A percentile compares a stretch with the other conserved stretches of the same genome.
Conservation (phyloP, 352 stramenopile species). For the Pythium myriotylum region DNA sequence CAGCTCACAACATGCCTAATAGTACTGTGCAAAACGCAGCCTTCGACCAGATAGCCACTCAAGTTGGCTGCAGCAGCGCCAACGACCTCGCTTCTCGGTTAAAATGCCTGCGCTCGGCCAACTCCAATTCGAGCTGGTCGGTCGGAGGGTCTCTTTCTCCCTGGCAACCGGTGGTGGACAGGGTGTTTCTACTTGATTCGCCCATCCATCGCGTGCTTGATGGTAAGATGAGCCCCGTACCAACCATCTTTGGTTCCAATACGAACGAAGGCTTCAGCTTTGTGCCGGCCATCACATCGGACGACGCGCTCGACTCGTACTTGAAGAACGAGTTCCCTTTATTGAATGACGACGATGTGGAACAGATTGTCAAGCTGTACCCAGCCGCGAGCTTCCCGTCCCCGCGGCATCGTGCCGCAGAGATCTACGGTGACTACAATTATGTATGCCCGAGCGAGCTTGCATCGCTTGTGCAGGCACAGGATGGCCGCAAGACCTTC, state of each 20-base stretch:
- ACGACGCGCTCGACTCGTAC: not conserved
- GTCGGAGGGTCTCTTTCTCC: not conserved
- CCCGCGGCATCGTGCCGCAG: not conserved
- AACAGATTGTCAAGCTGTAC: not conserved
- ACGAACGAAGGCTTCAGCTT: constrained; percentile 6
- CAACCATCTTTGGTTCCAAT: constrained; percentile 9
- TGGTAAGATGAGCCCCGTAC: not conserved
- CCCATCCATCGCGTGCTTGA: not conserved
- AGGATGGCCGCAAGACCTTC: not conserved
- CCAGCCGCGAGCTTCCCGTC: constrained; percentile 8
- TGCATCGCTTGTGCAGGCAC: not conserved
- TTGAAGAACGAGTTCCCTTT: not conserved
- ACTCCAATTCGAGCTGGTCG: not conserved
- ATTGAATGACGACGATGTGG: not conserved
- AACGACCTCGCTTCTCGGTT: not conserved
- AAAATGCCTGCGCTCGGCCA: not conserved
- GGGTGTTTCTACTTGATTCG: not conserved
- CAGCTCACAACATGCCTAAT: not conserved
- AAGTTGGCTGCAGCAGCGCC: not conserved
- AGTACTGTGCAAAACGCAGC: not conserved
- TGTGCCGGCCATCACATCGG: not conserved
- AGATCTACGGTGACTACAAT: constrained; percentile 6
- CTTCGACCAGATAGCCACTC: not conserved
- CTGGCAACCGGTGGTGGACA: constrained; percentile 6
- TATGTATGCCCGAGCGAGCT: constrained; percentile 10